These are phyloP conservation scores for Coniophora puteana DNA, from an alignment of 1,284 basidiomycete genomes.

Conservation along the genomic window DNA sequence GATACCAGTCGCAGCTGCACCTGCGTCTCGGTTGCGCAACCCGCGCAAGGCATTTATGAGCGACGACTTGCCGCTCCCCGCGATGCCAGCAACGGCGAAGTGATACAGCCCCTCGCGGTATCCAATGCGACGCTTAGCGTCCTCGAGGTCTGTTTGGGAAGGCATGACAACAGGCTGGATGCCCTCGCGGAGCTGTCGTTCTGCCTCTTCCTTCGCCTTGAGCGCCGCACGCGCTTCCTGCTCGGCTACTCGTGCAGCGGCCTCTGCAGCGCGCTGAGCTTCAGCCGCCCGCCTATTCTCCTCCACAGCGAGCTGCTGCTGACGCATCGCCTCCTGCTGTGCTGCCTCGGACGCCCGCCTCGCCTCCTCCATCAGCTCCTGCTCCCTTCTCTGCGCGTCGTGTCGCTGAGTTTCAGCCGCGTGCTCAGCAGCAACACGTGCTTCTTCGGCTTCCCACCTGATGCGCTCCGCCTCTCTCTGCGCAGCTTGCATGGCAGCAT, in stretches of 20 bases:
- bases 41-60: slow-evolving; percentile 10
- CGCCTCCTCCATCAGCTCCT: slow-evolving; percentile 2
- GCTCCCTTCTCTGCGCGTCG: not conserved
- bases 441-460: slow-evolving; percentile 4
- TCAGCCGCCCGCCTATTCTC: not conserved
- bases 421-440: too few species aligned
- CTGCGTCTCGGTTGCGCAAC: slow-evolving; percentile 2
- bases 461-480: not conserved
- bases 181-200: slow-evolving; percentile 10
- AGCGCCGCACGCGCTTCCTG: slow-evolving; percentile 2
- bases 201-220: slow-evolving; percentile 8
- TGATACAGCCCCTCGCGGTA: slow-evolving; percentile 16
- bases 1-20: slow-evolving; percentile 20
- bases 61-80: slow-evolving; percentile 11
- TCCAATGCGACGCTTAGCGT: slow-evolving; percentile 8
- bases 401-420: too few species aligned
- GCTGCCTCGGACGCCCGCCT: slow-evolving; percentile 1
- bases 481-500: too few species aligned
- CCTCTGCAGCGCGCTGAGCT: not conserved
- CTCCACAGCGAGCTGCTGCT: not conserved
- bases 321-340: not conserved
- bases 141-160: slow-evolving; percentile 11
- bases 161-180: slow-evolving; percentile 16
- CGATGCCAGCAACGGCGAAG: slow-evolving; percentile 11
- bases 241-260: slow-evolving; percentile 1